phyloP scores from a whole-genome alignment of 768 basidiomycete genomes.

The Pisolithus microcarpus region DNA sequence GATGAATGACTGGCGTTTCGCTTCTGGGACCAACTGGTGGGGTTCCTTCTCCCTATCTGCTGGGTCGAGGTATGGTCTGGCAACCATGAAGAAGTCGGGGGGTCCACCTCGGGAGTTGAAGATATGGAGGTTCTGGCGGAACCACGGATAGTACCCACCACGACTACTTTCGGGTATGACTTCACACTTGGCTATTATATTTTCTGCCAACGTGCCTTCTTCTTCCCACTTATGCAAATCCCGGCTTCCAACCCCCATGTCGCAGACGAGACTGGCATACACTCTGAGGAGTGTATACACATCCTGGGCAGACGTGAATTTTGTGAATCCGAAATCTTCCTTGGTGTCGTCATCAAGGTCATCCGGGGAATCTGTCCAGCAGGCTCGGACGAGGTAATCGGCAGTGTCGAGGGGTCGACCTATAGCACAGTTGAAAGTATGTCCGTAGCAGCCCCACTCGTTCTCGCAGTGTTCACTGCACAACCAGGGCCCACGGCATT shows the following conservation, averaged over 20 bases:
- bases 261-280: constrained; percentile 20
- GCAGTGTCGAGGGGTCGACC: constrained; percentile 1
- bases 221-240: constrained; percentile 25
- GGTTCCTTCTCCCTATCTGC: neutral
- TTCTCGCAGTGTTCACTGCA: neutral
- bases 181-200: constrained; percentile 25
- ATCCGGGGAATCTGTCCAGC: constrained; percentile 1
- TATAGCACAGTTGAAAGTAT: neutral
- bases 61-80: constrained; percentile 1
- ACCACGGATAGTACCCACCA: constrained; percentile 30
- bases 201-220: constrained; percentile 24
- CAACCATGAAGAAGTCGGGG: neutral
- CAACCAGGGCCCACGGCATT: neutral
- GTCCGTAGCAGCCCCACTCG: neutral
- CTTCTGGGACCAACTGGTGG: neutral
- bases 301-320: constrained; percentile 10
- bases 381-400: neutral
- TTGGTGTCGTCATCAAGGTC: constrained; percentile 25
- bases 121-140: constrained; percentile 26
- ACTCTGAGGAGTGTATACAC: constrained; percentile 21
- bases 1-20: neutral
- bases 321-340: constrained; percentile 29
- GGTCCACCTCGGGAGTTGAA: constrained; percentile 10
- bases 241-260: constrained; percentile 14
- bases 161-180: constrained; percentile 10